Evolutionary conservation across 176 grass and related monocot genomes (phyloP).

Genomic region (Elaeis guineensis): DNA sequence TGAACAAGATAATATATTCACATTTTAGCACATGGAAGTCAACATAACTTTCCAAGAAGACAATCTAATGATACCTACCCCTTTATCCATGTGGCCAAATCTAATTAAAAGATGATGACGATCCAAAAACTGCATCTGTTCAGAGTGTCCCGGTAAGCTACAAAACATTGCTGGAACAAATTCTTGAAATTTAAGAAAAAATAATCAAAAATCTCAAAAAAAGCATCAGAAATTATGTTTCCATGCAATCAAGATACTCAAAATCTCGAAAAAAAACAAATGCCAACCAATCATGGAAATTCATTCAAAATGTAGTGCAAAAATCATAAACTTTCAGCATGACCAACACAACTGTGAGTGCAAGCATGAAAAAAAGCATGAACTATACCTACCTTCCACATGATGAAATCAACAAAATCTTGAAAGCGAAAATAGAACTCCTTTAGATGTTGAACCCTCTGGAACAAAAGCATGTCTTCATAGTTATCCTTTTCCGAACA

Average conservation of each 20-base stretch:
- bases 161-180: constrained; percentile 29
- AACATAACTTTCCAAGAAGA: no score
- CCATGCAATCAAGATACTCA: constrained; percentile 19
- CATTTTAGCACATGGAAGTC: no score
- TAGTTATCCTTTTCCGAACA: no score
- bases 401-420: constrained; percentile 89
- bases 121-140: constrained; percentile 95
- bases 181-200: background rate
- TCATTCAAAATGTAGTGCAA: no score
- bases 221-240: constrained; percentile 10
- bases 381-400: constrained; percentile 63
- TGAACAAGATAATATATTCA: no score
- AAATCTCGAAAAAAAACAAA: background rate
- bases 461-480: constrained; percentile 23
- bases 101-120: constrained; percentile 91
- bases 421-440: constrained; percentile 98
- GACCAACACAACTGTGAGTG: background rate
- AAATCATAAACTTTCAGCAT: no score
- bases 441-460: constrained; percentile 97
- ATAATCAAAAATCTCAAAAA: constrained; percentile 1
- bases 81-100: constrained; percentile 87
- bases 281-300: no score
- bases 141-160: constrained; percentile 29
- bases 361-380: constrained; percentile 5
- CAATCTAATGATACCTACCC: constrained; percentile 29